Percentiles rank a stretch among this genome's conserved stretches.
Evolutionary conservation across 75 land plant genomes (phyloP).

Genomic region (Sequoiadendron giganteum): DNA sequence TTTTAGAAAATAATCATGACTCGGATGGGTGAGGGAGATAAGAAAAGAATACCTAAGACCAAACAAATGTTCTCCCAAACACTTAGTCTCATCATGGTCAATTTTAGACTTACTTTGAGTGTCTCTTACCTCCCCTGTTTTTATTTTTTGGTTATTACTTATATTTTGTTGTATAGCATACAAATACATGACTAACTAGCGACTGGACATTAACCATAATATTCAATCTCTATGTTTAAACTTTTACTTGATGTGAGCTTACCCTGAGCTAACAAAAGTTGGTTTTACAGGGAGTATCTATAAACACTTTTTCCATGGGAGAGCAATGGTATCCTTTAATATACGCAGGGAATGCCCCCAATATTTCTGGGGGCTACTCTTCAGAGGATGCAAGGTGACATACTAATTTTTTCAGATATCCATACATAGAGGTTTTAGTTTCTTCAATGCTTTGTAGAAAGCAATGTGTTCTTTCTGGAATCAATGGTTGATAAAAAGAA

Average conservation of each 20-base stretch:
- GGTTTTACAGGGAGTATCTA: background rate
- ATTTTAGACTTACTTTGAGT: no score
- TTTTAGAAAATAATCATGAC: no score
- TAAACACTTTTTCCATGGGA: background rate
- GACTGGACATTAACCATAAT: background rate
- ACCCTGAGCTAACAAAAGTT: background rate
- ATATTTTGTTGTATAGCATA: no score
- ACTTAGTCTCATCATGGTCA: no score
- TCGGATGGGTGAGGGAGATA: no score
- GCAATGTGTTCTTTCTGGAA: background rate
- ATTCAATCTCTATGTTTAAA: no score
- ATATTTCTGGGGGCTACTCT: background rate
- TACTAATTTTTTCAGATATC: background rate
- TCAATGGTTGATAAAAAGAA: background rate
- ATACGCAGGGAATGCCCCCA: slow-evolving; percentile 4
- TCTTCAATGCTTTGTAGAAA: background rate
- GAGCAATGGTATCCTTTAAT: slow-evolving; percentile 2
- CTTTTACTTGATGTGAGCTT: no score
- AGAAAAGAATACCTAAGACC: no score
- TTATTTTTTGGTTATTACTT: no score
- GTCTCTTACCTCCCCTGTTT: no score
- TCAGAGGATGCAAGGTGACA: slow-evolving; percentile 7
- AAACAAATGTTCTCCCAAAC: no score
- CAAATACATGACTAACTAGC: no score
- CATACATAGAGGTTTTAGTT: background rate